These are phyloP conservation scores for Phascolomyces articulosus DNA, from an alignment of 371 early-diverging fungal species.

Conservation along the genomic window DNA sequence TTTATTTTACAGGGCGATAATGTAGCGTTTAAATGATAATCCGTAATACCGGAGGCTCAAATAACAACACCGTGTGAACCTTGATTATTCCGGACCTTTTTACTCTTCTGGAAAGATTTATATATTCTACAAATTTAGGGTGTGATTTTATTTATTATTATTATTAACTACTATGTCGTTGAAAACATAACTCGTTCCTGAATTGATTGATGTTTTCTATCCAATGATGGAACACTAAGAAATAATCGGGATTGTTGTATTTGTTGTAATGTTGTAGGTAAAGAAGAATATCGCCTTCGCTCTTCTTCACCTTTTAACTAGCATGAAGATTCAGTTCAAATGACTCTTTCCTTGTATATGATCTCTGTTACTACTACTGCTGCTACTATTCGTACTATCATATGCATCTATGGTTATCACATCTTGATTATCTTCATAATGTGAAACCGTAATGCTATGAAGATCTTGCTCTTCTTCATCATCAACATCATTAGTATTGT, in stretches of 20 bases:
- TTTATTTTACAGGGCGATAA: background rate
- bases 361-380: too few relatives aligned
- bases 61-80: too few relatives aligned
- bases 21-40: background rate
- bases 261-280: too few relatives aligned
- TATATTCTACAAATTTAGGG: too few relatives aligned
- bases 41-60: background rate
- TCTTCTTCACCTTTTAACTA: too few relatives aligned
- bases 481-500: too few relatives aligned
- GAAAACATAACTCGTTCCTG: background rate
- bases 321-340: too few relatives aligned
- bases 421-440: background rate
- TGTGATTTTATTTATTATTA: background rate
- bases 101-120: too few relatives aligned
- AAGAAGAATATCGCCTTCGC: too few relatives aligned
- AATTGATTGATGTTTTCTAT: background rate
- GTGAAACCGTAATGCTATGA: too few relatives aligned
- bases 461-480: background rate
- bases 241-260: background rate
- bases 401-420: background rate
- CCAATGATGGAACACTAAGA: background rate
- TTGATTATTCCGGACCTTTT: too few relatives aligned
- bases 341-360: too few relatives aligned
- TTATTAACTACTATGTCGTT: background rate
- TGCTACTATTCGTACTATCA: background rate